Conservation (phyloP, 2,329 filamentous ascomycete genomes). For the Seiridium cupressi region DNA sequence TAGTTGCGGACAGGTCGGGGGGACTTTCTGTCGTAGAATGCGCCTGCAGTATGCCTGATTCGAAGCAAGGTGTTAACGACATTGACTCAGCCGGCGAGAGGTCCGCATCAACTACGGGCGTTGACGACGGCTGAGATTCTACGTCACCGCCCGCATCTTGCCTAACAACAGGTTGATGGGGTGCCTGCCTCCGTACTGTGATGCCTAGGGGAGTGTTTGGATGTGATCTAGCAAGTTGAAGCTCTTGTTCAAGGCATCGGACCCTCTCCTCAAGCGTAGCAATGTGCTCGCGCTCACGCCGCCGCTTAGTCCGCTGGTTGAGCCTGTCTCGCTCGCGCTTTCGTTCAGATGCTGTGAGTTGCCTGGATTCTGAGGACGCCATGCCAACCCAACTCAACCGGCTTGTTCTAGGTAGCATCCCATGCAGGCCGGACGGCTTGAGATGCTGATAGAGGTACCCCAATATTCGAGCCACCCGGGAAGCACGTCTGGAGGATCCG, state of each 20-base stretch:
- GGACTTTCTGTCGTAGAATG: background rate
- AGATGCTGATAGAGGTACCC: too few species aligned
- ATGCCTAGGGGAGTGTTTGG: background rate
- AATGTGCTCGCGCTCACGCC: background rate
- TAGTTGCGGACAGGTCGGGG: background rate
- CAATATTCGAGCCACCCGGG: too few species aligned
- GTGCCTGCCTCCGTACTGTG: background rate
- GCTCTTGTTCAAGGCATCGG: background rate
- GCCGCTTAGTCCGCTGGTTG: background rate
- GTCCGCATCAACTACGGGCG: too few species aligned
- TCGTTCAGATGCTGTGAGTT: background rate
- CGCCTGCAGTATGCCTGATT: background rate
- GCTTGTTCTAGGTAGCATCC: too few species aligned
- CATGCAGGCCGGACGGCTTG: too few species aligned
- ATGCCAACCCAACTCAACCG: too few species aligned
- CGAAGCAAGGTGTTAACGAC: background rate
- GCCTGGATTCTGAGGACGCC: background rate
- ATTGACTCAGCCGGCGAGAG: too few species aligned
- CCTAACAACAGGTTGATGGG: background rate
- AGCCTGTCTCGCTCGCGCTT: background rate
- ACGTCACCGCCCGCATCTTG: background rate
- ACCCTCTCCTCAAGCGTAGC: background rate
- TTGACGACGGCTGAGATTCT: too few species aligned
- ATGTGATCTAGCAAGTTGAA: background rate
- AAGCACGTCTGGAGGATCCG: too few species aligned